These are phyloP conservation scores for Gastrolobium bilobum DNA, from an alignment of 306 rosid genomes.

Conservation along the genomic window DNA sequence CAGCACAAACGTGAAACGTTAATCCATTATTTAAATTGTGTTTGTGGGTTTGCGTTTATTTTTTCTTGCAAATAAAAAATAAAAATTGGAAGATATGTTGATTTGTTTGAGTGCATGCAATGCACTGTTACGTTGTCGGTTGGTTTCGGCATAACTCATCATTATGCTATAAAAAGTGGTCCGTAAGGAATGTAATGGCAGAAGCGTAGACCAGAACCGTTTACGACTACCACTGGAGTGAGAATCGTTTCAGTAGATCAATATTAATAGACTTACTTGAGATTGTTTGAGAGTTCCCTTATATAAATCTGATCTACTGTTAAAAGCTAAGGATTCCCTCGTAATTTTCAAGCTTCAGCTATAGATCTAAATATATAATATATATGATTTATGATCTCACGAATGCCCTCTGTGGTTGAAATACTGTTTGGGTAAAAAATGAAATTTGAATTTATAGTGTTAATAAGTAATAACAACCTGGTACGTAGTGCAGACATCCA, in stretches of 20 bases:
- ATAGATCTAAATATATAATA: too few species aligned
- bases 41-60: too few species aligned
- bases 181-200: slow-evolving; percentile 6
- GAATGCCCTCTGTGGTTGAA: too few species aligned
- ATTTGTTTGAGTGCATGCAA: not conserved
- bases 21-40: too few species aligned
- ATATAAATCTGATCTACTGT: too few species aligned
- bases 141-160: not conserved
- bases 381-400: too few species aligned
- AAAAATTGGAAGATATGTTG: too few species aligned
- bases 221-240: not conserved
- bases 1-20: too few species aligned
- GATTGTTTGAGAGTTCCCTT: not conserved
- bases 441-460: not conserved
- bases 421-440: too few species aligned
- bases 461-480: not conserved
- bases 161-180: not conserved
- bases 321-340: too few species aligned
- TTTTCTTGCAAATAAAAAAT: too few species aligned
- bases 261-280: not conserved
- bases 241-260: slow-evolving; percentile 1
- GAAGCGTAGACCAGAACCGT: slow-evolving; percentile 13
- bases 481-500: not conserved
- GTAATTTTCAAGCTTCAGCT: too few species aligned
- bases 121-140: slow-evolving; percentile 27